A percentile compares a stretch with the other conserved stretches of the same genome.
phyloP scores from a whole-genome alignment of 306 rosid species.

The Biancaea sappan region DNA sequence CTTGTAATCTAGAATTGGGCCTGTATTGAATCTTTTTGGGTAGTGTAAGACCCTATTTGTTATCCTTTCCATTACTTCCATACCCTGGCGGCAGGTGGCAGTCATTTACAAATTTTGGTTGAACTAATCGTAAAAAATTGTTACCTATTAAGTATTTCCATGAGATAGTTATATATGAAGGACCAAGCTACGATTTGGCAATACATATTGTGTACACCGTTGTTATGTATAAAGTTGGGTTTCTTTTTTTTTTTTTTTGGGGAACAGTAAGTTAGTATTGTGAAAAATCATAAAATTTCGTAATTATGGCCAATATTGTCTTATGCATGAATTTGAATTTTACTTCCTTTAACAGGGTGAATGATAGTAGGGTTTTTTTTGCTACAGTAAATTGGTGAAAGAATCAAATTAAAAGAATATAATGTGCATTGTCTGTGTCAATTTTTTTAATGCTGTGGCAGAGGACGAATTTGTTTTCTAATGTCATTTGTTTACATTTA shows the following conservation, averaged over 20 bases:
- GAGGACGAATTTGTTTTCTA: constrained; percentile 10
- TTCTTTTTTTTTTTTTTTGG: too few species aligned
- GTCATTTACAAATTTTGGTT: neutral
- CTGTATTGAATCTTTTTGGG: neutral
- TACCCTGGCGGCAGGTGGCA: neutral
- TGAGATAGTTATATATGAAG: too few species aligned
- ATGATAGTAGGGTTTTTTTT: constrained; percentile 13
- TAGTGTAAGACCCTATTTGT: neutral
- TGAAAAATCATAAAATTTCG: neutral
- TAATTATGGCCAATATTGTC: neutral
- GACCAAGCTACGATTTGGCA: neutral
- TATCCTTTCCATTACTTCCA: neutral
- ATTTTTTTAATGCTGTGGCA: neutral
- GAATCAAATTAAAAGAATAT: constrained; percentile 23
- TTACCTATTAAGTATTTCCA: too few species aligned
- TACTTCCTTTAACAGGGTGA: constrained; percentile 30
- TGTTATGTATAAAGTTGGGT: too few species aligned
- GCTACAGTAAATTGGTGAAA: constrained; percentile 19
- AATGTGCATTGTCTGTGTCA: constrained; percentile 16
- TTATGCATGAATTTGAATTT: constrained; percentile 8
- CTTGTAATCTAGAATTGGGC: neutral
- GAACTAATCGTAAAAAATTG: neutral
- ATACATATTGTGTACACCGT: too few species aligned
- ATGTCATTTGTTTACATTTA: constrained; percentile 10
- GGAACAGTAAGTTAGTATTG: too few species aligned